Evolutionary conservation across 768 basidiomycete genomes (phyloP).

Genomic region (Tulasnella sp.): DNA sequence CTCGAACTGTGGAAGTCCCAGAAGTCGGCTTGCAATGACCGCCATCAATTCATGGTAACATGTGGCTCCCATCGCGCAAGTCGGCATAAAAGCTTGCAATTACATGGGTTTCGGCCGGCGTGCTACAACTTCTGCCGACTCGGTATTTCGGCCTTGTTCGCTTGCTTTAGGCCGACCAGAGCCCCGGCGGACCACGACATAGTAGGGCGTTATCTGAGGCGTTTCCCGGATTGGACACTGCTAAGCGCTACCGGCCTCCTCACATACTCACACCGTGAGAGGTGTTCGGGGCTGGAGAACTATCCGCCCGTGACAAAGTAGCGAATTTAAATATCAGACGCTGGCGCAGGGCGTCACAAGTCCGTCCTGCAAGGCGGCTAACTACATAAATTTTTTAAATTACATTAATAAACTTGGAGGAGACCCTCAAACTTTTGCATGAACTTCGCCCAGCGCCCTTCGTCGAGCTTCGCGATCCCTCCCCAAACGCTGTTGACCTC

Average conservation of each 20-base stretch:
- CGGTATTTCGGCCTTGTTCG: not conserved
- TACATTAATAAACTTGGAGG: constrained; percentile 6
- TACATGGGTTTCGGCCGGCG: not conserved
- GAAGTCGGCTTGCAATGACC: not conserved
- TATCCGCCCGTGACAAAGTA: too few species aligned
- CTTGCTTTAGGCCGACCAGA: too few species aligned
- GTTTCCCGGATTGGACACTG: too few species aligned
- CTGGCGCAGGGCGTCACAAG: too few species aligned
- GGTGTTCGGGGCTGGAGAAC: too few species aligned
- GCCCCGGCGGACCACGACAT: too few species aligned
- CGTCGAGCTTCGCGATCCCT: constrained; percentile 64
- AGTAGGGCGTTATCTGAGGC: too few species aligned
- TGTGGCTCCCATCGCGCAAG: not conserved
- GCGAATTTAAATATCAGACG: too few species aligned
- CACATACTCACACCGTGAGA: too few species aligned
- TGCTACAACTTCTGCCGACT: not conserved
- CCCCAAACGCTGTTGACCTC: constrained; percentile 56
- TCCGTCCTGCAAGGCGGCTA: not conserved
- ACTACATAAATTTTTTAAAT: not conserved
- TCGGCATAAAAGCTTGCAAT: not conserved
- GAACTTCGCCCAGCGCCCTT: constrained; percentile 61
- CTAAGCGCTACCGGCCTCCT: too few species aligned
- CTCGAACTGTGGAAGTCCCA: not conserved
- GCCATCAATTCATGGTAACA: not conserved
- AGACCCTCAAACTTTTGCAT: constrained; percentile 42